Percentiles rank a stretch among this genome's conserved stretches.
Conservation (phyloP, 108 stramenopile genomes). For the Skeletonema potamos region DNA sequence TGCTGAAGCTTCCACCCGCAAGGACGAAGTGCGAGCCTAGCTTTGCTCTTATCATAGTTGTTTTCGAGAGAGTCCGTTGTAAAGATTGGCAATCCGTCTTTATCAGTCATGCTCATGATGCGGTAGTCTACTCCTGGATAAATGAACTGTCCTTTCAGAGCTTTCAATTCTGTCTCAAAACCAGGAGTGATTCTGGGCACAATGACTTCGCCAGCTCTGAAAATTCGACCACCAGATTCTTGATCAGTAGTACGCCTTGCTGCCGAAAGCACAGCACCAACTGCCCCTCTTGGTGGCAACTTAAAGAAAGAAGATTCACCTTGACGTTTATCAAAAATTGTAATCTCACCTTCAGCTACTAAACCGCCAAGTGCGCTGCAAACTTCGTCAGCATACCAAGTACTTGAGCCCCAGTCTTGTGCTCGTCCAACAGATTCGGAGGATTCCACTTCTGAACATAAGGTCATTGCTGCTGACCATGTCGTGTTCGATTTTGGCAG, state of each 20-base stretch:
- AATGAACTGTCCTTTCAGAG: slow-evolving; percentile 34
- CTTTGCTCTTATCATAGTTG: slow-evolving; percentile 23
- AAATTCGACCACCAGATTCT: slow-evolving; percentile 16
- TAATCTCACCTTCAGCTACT: slow-evolving; percentile 34
- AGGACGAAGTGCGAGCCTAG: slow-evolving; percentile 47
- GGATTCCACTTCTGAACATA: slow-evolving; percentile 36
- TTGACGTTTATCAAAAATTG: slow-evolving; percentile 33
- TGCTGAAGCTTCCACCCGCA: slow-evolving; percentile 58
- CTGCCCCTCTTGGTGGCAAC: slow-evolving; percentile 26
- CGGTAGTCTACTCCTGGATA: slow-evolving; percentile 53
- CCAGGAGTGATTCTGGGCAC: slow-evolving; percentile 36
- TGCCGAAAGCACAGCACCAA: slow-evolving; percentile 29
- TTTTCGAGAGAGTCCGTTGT: slow-evolving; percentile 27
- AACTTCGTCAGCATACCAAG: slow-evolving; percentile 37
- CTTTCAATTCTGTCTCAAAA: slow-evolving; percentile 13
- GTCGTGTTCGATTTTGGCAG: slow-evolving; percentile 48
- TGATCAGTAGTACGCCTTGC: background rate
- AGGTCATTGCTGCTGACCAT: slow-evolving; percentile 59
- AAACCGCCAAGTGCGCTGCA: slow-evolving; percentile 28
- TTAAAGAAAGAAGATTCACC: slow-evolving; percentile 46
- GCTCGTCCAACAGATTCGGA: slow-evolving; percentile 47
- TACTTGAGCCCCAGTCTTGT: slow-evolving; percentile 52
- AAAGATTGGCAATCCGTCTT: slow-evolving; percentile 44
- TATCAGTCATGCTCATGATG: slow-evolving; percentile 58
- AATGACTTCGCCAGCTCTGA: slow-evolving; percentile 59